Conservation (phyloP, 495 filamentous ascomycete genomes). For the Penicillium roqueforti region DNA sequence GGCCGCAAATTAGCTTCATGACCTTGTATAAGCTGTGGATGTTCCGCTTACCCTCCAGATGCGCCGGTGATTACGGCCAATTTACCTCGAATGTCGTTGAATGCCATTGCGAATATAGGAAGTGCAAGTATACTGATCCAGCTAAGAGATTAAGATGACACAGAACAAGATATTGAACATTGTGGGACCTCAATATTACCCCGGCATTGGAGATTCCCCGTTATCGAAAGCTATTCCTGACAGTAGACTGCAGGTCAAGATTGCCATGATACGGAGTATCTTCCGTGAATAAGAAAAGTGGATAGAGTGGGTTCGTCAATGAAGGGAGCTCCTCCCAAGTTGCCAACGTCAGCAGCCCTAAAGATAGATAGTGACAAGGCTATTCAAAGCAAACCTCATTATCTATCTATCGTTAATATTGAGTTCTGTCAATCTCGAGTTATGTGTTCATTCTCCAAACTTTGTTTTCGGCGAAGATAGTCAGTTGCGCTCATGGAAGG, state of each 20-base stretch:
- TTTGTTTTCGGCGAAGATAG: neutral
- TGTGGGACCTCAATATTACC: neutral
- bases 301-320: neutral
- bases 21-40: neutral
- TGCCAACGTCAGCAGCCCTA: neutral
- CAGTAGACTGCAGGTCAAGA: neutral
- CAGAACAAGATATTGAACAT: too few relatives aligned
- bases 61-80: conserved; percentile 63
- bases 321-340: neutral
- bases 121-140: neutral
- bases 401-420: neutral
- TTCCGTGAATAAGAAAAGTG: neutral
- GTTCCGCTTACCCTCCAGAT: conserved; percentile 54
- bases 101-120: conserved; percentile 16
- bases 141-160: neutral
- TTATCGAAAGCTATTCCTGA: neutral
- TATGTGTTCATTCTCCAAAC: neutral
- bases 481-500: too few relatives aligned
- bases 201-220: neutral
- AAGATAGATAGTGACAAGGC: neutral
- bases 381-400: neutral
- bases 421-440: neutral
- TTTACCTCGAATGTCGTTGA: conserved; percentile 54
- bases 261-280: neutral
- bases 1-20: neutral